A percentile compares a stretch with the other conserved stretches of the same genome.
These are phyloP conservation scores for Physcia stellaris DNA, from an alignment of 495 filamentous ascomycete genomes.

Conservation along the genomic window DNA sequence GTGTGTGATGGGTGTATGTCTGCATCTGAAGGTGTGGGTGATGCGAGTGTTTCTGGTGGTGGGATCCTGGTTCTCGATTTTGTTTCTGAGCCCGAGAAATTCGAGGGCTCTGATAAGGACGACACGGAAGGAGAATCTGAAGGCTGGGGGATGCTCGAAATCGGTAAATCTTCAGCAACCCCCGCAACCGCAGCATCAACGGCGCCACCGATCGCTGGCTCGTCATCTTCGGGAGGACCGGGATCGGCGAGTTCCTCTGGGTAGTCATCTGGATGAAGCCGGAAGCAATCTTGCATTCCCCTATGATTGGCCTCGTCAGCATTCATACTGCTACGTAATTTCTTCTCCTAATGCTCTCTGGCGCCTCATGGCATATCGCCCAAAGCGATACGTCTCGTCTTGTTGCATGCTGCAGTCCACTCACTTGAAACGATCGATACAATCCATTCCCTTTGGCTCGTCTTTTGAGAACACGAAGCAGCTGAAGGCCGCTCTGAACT, in stretches of 20 bases:
- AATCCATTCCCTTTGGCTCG: slow-evolving; percentile 97
- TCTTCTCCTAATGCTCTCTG: not conserved
- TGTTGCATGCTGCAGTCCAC: slow-evolving; percentile 16
- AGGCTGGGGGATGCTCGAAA: not conserved
- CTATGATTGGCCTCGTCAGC: slow-evolving; percentile 30
- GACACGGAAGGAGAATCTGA: not conserved
- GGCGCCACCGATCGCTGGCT: not conserved
- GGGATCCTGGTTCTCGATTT: not conserved
- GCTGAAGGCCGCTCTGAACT: slow-evolving; percentile 90
- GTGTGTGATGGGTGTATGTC: slow-evolving; percentile 16
- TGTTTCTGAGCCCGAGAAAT: not conserved
- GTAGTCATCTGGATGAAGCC: slow-evolving; percentile 78
- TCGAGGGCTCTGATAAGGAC: not conserved
- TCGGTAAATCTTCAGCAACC: not conserved
- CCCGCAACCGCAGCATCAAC: not conserved
- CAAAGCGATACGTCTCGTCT: not conserved
- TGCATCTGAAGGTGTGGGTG: slow-evolving; percentile 14
- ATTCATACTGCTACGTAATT: not conserved
- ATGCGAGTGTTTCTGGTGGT: not conserved
- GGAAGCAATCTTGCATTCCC: slow-evolving; percentile 95
- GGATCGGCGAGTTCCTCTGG: slow-evolving; percentile 82
- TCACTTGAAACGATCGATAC: slow-evolving; percentile 95
- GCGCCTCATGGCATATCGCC: too few relatives aligned
- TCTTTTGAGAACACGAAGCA: slow-evolving; percentile 92
- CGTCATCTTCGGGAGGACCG: slow-evolving; percentile 24